A percentile compares a stretch with the other conserved stretches of the same genome.
phyloP scores from a whole-genome alignment of 306 rosid species.

The Canavalia ensiformis region DNA sequence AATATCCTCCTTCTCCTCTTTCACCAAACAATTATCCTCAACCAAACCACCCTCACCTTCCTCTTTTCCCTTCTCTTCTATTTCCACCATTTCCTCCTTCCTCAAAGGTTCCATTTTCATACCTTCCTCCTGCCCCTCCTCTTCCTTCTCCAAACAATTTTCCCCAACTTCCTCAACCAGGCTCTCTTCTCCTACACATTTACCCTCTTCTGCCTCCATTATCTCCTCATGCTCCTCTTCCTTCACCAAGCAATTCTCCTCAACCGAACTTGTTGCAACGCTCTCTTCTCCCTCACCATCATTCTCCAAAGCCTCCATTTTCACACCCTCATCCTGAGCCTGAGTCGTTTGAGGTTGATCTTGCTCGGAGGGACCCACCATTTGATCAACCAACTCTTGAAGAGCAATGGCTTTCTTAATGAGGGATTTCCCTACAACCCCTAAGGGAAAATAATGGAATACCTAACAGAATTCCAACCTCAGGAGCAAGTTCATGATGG shows the following conservation, averaged over 20 bases:
- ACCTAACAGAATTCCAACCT: conserved; percentile 75
- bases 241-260: not conserved
- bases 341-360: not conserved
- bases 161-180: conserved; percentile 29
- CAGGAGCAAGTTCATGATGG: conserved; percentile 72
- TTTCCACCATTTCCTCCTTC: not conserved
- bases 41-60: conserved; percentile 27
- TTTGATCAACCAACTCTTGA: conserved; percentile 70
- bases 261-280: not conserved
- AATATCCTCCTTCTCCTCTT: conserved; percentile 9
- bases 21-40: conserved; percentile 37
- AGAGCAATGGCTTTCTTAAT: conserved; percentile 69
- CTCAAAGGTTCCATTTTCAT: not conserved
- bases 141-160: conserved; percentile 30
- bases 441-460: conserved; percentile 59
- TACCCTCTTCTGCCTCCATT: not conserved
- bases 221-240: not conserved
- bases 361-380: conserved; percentile 30
- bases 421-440: conserved; percentile 61
- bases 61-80: conserved; percentile 54
- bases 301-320: not conserved
- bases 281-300: not conserved
- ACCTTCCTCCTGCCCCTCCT: conserved; percentile 13
- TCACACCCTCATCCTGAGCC: not conserved
- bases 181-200: conserved; percentile 35